These are phyloP conservation scores for Diaporthe vaccinii DNA, from an alignment of 2,329 filamentous ascomycete species.

Conservation along the genomic window DNA sequence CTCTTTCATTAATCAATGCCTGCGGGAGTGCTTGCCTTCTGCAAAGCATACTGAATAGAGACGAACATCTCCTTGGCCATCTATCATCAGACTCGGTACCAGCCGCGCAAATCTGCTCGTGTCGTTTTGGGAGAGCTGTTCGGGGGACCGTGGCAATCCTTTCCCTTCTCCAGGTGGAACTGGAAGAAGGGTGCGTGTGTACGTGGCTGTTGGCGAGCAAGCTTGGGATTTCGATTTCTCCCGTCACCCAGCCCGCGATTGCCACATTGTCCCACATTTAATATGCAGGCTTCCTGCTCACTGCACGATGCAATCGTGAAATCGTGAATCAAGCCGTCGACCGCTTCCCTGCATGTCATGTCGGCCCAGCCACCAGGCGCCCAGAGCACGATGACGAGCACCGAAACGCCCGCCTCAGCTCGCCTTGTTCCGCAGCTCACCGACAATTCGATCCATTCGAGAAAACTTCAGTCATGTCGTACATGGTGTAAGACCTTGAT, in stretches of 20 bases:
- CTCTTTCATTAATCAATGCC: conserved; percentile 30
- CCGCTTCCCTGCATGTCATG: conserved; percentile 25
- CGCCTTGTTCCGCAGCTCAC: conserved; percentile 35
- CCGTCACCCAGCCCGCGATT: conserved; percentile 31
- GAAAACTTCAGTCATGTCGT: conserved; percentile 37
- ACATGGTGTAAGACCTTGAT: conserved; percentile 40
- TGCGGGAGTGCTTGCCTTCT: not conserved
- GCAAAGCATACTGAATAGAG: conserved; percentile 16
- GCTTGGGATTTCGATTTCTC: conserved; percentile 3
- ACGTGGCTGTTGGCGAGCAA: conserved; percentile 19
- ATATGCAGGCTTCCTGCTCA: conserved; percentile 34
- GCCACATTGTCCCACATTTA: conserved; percentile 38
- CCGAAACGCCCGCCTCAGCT: conserved; percentile 30
- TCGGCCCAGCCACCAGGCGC: conserved; percentile 38
- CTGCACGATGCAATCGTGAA: conserved; percentile 37
- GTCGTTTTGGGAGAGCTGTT: conserved; percentile 15
- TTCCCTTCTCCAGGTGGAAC: not conserved
- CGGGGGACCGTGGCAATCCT: not conserved
- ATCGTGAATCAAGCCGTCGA: conserved; percentile 20
- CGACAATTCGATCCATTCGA: conserved; percentile 39
- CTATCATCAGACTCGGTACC: conserved; percentile 19
- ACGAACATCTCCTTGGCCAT: not conserved
- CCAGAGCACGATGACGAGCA: conserved; percentile 30
- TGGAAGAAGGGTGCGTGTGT: not conserved
- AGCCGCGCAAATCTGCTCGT: not conserved